phyloP scores from a whole-genome alignment of 805 yeast genomes.

The Yamadazyma ubonensis region DNA sequence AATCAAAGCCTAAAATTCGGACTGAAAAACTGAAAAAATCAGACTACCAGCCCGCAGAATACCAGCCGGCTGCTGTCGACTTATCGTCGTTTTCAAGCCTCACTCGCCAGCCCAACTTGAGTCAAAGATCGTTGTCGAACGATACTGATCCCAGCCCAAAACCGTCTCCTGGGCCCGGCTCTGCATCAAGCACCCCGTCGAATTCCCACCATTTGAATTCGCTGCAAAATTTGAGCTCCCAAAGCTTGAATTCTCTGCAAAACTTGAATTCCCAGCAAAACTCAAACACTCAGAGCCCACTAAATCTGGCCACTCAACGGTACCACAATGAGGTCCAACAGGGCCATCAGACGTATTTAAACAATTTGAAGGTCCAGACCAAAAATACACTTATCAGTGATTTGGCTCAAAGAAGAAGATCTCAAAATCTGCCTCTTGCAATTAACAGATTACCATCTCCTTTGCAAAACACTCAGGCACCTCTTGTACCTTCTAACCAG shows the following conservation, averaged over 20 bases:
- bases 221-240: not conserved
- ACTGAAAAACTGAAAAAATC: slow-evolving; percentile 6
- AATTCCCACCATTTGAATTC: not conserved
- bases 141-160: not conserved
- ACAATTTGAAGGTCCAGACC: slow-evolving; percentile 10
- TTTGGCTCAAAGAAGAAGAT: slow-evolving; percentile 21
- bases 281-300: not conserved
- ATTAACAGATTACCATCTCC: slow-evolving; percentile 6
- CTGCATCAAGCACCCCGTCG: not conserved
- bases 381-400: slow-evolving; percentile 14
- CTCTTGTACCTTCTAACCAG: not conserved
- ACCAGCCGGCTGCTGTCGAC: slow-evolving; percentile 48
- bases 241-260: not conserved
- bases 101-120: slow-evolving; percentile 40
- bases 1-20: no score
- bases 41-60: no score
- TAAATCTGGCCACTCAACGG: slow-evolving; percentile 9
- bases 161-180: not conserved
- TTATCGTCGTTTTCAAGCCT: slow-evolving; percentile 44
- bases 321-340: slow-evolving; percentile 19
- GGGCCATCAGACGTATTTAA: slow-evolving; percentile 15
- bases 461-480: not conserved
- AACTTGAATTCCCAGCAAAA: not conserved
- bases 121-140: slow-evolving; percentile 7
- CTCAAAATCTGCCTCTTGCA: slow-evolving; percentile 9